Evolutionary conservation across 768 basidiomycete species (phyloP).

Genomic region (Kwoniella bestiolae): DNA sequence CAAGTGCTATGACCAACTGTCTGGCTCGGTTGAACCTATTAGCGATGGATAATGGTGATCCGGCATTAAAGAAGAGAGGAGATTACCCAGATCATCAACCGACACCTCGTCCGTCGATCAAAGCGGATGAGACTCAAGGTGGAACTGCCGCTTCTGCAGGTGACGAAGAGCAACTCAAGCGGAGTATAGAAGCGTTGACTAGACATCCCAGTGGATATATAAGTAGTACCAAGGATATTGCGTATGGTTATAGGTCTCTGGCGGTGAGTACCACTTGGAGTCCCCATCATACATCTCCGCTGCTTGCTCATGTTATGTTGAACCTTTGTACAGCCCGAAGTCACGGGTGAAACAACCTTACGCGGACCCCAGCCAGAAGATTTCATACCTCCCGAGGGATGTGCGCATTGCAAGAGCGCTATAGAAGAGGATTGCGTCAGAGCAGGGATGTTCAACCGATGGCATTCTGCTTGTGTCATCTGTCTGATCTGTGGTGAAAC

Average conservation of each 20-base stretch:
- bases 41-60: slow-evolving; percentile 63
- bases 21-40: slow-evolving; percentile 91
- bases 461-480: slow-evolving; percentile 94
- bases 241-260: slow-evolving; percentile 89
- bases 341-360: slow-evolving; percentile 55
- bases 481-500: slow-evolving; percentile 79
- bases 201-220: slow-evolving; percentile 61
- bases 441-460: slow-evolving; percentile 91
- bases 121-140: slow-evolving; percentile 22
- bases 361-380: slow-evolving; percentile 49
- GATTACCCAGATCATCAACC: slow-evolving; percentile 31
- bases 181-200: slow-evolving; percentile 40
- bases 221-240: slow-evolving; percentile 80
- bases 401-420: slow-evolving; percentile 82
- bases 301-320: not conserved
- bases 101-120: slow-evolving; percentile 19
- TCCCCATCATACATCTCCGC: slow-evolving; percentile 3
- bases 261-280: slow-evolving; percentile 69
- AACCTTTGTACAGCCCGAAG: slow-evolving; percentile 38
- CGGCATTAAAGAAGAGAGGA: slow-evolving; percentile 47
- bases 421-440: slow-evolving; percentile 98
- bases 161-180: slow-evolving; percentile 57
- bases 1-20: slow-evolving; percentile 83
- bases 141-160: slow-evolving; percentile 59
- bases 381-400: slow-evolving; percentile 67